Evolutionary conservation across 495 filamentous ascomycete genomes (phyloP).

Genomic region (Penicillium fimorum): DNA sequence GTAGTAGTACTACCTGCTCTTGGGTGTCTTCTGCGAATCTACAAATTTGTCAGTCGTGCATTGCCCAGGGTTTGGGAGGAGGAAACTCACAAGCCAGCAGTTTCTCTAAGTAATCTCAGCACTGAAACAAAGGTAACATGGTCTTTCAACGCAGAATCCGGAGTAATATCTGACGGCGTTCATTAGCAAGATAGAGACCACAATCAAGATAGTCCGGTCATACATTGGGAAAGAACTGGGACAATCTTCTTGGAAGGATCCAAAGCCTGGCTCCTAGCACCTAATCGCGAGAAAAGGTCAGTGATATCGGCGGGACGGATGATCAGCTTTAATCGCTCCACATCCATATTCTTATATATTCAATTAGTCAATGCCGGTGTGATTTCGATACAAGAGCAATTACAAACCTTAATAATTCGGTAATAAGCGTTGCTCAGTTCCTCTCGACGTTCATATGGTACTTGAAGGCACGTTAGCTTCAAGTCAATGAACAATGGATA

Average conservation of each 20-base stretch:
- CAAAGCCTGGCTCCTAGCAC: slow-evolving; percentile 34
- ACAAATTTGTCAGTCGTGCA: slow-evolving; percentile 11
- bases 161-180: background rate
- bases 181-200: background rate
- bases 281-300: slow-evolving; percentile 33
- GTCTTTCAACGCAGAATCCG: slow-evolving; percentile 9
- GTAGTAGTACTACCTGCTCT: slow-evolving; percentile 36
- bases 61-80: background rate
- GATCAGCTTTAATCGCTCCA: slow-evolving; percentile 26
- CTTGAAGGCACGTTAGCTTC: slow-evolving; percentile 28
- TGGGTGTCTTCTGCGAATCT: slow-evolving; percentile 38
- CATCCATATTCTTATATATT: slow-evolving; percentile 19
- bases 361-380: background rate
- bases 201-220: background rate
- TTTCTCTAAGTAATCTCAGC: slow-evolving; percentile 33
- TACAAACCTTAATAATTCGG: slow-evolving; percentile 47
- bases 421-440: slow-evolving; percentile 66
- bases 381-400: background rate
- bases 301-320: slow-evolving; percentile 34
- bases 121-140: slow-evolving; percentile 19
- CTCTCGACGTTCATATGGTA: slow-evolving; percentile 58
- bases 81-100: slow-evolving; percentile 30
- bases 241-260: slow-evolving; percentile 24
- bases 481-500: background rate
- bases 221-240: slow-evolving; percentile 29